Percentiles rank a stretch among this genome's conserved stretches.
These are phyloP conservation scores for Sphaceloma murrayae DNA, from an alignment of 2,329 filamentous ascomycete species.

Conservation along the genomic window DNA sequence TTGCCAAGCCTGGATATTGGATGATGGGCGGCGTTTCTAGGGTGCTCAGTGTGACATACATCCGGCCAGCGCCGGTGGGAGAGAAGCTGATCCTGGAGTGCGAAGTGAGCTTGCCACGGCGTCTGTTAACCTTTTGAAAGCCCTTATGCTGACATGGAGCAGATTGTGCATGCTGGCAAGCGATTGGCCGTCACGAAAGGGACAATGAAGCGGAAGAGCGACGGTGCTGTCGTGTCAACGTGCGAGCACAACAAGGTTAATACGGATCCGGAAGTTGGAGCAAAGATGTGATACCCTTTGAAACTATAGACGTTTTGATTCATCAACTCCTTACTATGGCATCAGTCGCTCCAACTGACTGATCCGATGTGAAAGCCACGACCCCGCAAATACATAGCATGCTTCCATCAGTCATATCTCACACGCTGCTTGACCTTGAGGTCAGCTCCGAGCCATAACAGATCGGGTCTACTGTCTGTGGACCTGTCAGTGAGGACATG, in stretches of 20 bases:
- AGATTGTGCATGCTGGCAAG: constrained; percentile 36
- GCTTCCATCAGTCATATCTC: neutral
- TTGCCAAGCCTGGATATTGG: constrained; percentile 33
- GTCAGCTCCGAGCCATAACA: constrained; percentile 43
- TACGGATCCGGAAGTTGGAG: constrained; percentile 15
- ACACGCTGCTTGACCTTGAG: constrained; percentile 24
- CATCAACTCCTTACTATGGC: no score
- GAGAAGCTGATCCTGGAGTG: constrained; percentile 34
- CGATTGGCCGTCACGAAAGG: constrained; percentile 33
- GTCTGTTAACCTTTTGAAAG: no score
- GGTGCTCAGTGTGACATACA: constrained; percentile 38
- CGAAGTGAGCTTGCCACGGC: constrained; percentile 29
- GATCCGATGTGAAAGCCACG: no score
- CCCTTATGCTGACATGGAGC: neutral
- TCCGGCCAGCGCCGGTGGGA: constrained; percentile 35
- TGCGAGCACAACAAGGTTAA: constrained; percentile 30
- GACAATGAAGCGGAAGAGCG: constrained; percentile 31
- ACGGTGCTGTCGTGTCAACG: constrained; percentile 28
- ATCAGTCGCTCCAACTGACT: no score
- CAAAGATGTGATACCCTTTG: constrained; percentile 13
- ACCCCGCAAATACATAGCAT: no score
- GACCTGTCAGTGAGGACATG: neutral
- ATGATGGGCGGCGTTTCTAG: constrained; percentile 36
- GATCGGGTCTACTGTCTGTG: constrained; percentile 38
- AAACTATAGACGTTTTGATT: neutral